Evolutionary conservation across 2,329 filamentous ascomycete species (phyloP), one percentile per base, ranked within the genome.

Genomic region (Aspergillus transmontanensis): DNA sequence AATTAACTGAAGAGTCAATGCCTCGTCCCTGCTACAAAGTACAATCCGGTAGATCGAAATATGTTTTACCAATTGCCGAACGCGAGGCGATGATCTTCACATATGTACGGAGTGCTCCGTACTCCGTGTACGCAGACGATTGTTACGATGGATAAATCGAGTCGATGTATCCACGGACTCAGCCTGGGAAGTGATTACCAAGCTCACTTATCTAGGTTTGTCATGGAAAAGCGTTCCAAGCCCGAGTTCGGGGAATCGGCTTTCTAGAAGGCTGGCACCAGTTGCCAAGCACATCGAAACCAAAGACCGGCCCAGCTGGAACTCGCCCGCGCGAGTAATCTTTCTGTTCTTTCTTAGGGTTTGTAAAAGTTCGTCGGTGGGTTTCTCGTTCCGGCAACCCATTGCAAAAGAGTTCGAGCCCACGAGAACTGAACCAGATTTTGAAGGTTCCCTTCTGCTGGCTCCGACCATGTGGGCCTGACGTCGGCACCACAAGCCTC

Each of bases 381-480:
- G 43, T 46, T 48, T 56, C 30, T 46, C 23, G 6, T 51, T 51
- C 48, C 19, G 28, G 48, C 16, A 51, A 51, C 21, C 53, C 59
- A 55, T 28, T 23, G 39, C 32, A 41, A n/a, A n/a, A 45, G 23
- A 41, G n/a, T 36, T 56, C 7, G 26, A 48, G 9, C 23, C 51
- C 51, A 48, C 36, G 51, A 60, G 59, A 32, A 45, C 41, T 61
- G 59, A 57, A 57, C 66, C 58, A 57, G 51, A 59, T 57, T 62
- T 59, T 56, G 55, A 51, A 51, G 41, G 41, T 61, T 50, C 62
- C 58, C 51, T 54, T 55, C 45, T 48, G 39, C 34, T 56, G 57
- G 57, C 39, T 60, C 39, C 59, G 53, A 57, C 70, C 71, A 72
- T 72, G 71, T 73, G 71, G 71, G 68, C 64, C 66, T 73, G 71